Base-by-base conservation (phyloP, 495 filamentous ascomycete genomes). In the Hyaloscypha finlandica region DNA sequence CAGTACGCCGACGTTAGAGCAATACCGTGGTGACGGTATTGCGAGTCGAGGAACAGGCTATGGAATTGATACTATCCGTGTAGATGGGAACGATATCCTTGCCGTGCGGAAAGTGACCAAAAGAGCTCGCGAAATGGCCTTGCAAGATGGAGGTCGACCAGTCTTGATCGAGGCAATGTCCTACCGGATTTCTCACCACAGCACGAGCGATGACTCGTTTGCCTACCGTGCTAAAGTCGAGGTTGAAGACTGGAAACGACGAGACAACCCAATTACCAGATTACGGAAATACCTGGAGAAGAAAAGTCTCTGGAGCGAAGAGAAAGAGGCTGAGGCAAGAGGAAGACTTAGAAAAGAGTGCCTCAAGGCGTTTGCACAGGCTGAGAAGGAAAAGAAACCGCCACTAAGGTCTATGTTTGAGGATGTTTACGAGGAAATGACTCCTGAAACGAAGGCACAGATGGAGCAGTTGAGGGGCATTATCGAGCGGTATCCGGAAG, bases 1-100 rank as follows among this genome's bases (percentile, higher is more conserved):
- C 63, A 92, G 89, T 0, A 99, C 95, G 0, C 93, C 95, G 1
- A 97, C 94, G 0, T 79, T 97, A 0, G 95, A 99, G 69, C 95
- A 99, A 73, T 99, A 99, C 76, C 90, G 94, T 2, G 95, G 95
- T 11, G 95, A 99, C 73, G 95, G 95, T 3, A 98, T 99, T 70
- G 95, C 96, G 14, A 95, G 91, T 60, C 86, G 95, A 56, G 95
- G 93, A n/a, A 82, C 96, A 9, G 95, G 95, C 0, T 99, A 99
- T 76, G 95, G 95, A 4, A 97, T 99, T 71, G 94, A 97, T 71
- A 98, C 96, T 1, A 92, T 98, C 64, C 87, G 95, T 30, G 94
- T 98, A 0, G 95, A 99, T 73, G 95, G 95, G 5, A 99, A 99
- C 74, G 95, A 99, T 68, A 91, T 99, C 68, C 94, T 94, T 79